Percentiles rank a stretch among this genome's conserved stretches.
These are phyloP conservation scores for Cercospora sp. DNA, from an alignment of 2,329 filamentous ascomycete genomes.

Conservation along the genomic window DNA sequence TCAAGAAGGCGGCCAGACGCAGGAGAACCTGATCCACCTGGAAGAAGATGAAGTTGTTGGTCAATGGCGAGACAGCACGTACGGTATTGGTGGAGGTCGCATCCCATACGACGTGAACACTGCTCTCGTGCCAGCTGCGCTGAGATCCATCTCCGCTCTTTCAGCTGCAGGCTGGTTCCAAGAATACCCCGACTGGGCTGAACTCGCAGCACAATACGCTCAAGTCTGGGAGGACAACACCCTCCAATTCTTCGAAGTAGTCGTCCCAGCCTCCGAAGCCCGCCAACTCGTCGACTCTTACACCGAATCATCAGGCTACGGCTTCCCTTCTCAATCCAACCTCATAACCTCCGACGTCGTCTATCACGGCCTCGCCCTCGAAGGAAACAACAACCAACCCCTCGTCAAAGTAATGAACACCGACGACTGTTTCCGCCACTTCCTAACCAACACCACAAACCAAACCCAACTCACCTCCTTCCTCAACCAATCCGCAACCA, in stretches of 20 bases:
- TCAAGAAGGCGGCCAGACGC: slow-evolving; percentile 46
- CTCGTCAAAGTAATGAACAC: slow-evolving; percentile 63
- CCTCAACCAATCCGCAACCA: slow-evolving; percentile 58
- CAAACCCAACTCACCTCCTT: slow-evolving; percentile 58
- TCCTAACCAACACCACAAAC: slow-evolving; percentile 58
- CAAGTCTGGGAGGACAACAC: slow-evolving; percentile 64
- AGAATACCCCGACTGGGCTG: slow-evolving; percentile 50
- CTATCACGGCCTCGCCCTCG: slow-evolving; percentile 60
- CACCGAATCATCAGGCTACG: slow-evolving; percentile 39
- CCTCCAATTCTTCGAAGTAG: slow-evolving; percentile 57
- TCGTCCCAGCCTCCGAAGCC: slow-evolving; percentile 49
- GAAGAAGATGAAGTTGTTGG: slow-evolving; percentile 58
- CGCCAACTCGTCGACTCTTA: slow-evolving; percentile 53
- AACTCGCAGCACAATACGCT: slow-evolving; percentile 53
- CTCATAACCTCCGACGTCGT: slow-evolving; percentile 49
- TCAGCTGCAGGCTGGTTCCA: slow-evolving; percentile 55
- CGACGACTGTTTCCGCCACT: slow-evolving; percentile 64
- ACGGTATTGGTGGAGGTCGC: slow-evolving; percentile 61
- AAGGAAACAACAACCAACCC: slow-evolving; percentile 53
- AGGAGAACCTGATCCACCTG: slow-evolving; percentile 60
- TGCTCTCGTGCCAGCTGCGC: slow-evolving; percentile 61
- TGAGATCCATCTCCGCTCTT: slow-evolving; percentile 59
- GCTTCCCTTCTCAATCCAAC: slow-evolving; percentile 49
- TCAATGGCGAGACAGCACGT: slow-evolving; percentile 63
- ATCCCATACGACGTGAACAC: slow-evolving; percentile 69